Evolutionary conservation across 2,329 filamentous ascomycete genomes (phyloP), one percentile per base, ranked within the genome.

Genomic region (Fusarium newnesense): DNA sequence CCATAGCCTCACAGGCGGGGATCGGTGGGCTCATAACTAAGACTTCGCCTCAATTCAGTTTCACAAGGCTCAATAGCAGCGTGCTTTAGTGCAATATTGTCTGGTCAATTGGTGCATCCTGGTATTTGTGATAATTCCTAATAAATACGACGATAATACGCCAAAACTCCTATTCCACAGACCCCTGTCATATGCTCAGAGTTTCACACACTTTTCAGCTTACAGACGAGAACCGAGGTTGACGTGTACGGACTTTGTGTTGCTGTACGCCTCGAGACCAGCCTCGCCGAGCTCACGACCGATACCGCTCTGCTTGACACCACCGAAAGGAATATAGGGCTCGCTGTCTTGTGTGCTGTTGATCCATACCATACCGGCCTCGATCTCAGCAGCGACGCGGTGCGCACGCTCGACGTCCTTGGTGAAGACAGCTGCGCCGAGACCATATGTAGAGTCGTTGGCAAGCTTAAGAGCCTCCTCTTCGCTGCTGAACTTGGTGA

Each of bases 351-450:
- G 72, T 28, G 74, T 78, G 42, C 73, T 76, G 78, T 84, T 86
- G 69, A 87, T 85, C 86, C 87, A 88, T 68, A 88, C 85, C 71
- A 87, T 88, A 74, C 92, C 94, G 34, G 94, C 94, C 80, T 88
- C 88, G 78, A 96, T 86, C 24, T 85, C 86, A 80, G 94, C 94
- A 81, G 91, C 90, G 50, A 95, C 92, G 69, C 92, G 89, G 81
- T 96, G 88, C 75, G 94, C 93, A 2, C 92, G 94, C 87, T 93
- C 94, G 79, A 96, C 86, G 84, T 94, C 90, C 77, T 84, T 91
- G 76, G 94, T 96, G 88, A 95, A 93, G 39, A 96, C 87, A 74
- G 92, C 93, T 54, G 93, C 91, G 66, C 93, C 94, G 53, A 96
- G 89, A 78, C 94, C 94, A 84, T 95, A 96, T 71, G 84, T 90